A percentile compares a stretch with the other conserved stretches of the same genome.
Conservation (phyloP, 2,329 filamentous ascomycete genomes). For the Lomentospora prolificans region DNA sequence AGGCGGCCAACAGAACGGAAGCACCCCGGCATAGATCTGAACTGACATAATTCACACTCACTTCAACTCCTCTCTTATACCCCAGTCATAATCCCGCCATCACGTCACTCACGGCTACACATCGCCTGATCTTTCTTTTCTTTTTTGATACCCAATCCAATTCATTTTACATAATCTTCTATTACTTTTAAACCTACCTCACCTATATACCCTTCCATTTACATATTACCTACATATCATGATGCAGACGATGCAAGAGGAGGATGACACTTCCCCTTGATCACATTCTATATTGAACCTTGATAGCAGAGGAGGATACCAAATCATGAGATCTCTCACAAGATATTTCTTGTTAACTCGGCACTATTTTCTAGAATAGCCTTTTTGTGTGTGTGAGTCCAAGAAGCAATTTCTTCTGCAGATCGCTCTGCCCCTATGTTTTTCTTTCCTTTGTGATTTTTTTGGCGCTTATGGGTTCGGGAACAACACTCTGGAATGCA, state of each 20-base stretch:
- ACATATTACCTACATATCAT: background rate
- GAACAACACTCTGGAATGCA: background rate
- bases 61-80: background rate
- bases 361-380: too few species aligned
- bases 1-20: constrained; percentile 24
- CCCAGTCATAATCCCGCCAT: too few species aligned
- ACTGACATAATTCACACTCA: background rate
- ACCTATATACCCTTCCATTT: background rate
- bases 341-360: background rate
- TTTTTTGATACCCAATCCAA: background rate
- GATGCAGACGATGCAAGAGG: background rate
- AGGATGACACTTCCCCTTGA: background rate
- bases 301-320: background rate
- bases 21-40: background rate
- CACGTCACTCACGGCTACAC: too few species aligned
- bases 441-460: background rate
- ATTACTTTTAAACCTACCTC: background rate
- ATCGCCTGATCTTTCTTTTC: constrained; percentile 7
- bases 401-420: background rate
- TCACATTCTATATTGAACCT: background rate
- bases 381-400: background rate
- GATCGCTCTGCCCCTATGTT: background rate
- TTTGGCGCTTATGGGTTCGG: background rate
- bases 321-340: background rate
- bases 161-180: background rate